These are phyloP conservation scores for Axilococcus clingmanii DNA, from an alignment of 139 green algal genomes.

Conservation along the genomic window DNA sequence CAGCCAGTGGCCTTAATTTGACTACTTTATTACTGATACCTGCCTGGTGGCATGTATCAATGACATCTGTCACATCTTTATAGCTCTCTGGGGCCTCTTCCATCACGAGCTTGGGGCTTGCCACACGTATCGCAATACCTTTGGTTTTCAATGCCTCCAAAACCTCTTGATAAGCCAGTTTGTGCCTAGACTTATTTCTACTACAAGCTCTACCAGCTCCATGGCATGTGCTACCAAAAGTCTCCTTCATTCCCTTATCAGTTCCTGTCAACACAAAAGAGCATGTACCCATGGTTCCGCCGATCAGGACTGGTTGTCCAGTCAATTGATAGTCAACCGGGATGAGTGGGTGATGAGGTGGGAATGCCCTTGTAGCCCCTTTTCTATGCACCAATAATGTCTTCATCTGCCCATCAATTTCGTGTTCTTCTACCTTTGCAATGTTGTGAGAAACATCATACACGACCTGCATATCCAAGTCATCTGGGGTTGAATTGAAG, in stretches of 20 bases:
- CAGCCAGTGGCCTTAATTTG: conserved; percentile 71
- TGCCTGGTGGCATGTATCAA: conserved; percentile 78
- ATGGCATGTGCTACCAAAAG: conserved; percentile 79
- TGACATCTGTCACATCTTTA: conserved; percentile 79
- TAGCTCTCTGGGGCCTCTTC: conserved; percentile 84
- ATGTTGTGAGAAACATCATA: conserved; percentile 92
- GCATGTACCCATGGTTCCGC: conserved; percentile 84
- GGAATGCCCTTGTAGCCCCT: conserved; percentile 78
- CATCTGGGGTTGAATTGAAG: conserved; percentile 62
- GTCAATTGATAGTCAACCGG: conserved; percentile 83
- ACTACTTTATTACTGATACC: conserved; percentile 73
- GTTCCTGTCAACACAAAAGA: conserved; percentile 86
- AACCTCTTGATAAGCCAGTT: conserved; percentile 69
- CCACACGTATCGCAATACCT: conserved; percentile 63
- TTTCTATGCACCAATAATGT: conserved; percentile 84
- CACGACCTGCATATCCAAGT: conserved; percentile 89
- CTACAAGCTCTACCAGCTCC: conserved; percentile 61
- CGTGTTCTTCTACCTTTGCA: conserved; percentile 84
- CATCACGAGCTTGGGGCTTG: conserved; percentile 77
- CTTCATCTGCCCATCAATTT: conserved; percentile 62
- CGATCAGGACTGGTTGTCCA: conserved; percentile 81
- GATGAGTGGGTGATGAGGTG: conserved; percentile 80
- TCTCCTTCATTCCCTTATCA: conserved; percentile 67
- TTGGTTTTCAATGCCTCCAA: conserved; percentile 72
- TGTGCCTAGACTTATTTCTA: conserved; percentile 59